Evolutionary conservation across 257 asterid species (phyloP).

Genomic region (Jacaranda mimosifolia): DNA sequence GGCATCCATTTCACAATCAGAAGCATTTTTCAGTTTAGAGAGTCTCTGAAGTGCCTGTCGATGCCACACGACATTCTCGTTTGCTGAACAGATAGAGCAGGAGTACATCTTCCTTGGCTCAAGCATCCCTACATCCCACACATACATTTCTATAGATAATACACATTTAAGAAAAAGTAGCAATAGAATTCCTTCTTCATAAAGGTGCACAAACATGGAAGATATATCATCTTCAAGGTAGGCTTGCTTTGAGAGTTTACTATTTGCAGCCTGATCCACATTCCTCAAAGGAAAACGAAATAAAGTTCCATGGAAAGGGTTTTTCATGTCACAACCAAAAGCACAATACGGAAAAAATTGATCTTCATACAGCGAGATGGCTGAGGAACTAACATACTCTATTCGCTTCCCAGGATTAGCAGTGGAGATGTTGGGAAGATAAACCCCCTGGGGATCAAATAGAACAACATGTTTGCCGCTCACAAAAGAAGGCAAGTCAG

Average conservation of each 20-base stretch:
- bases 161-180: constrained; percentile 88
- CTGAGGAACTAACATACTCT: constrained; percentile 87
- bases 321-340: constrained; percentile 94
- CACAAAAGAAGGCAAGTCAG: constrained; percentile 95
- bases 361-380: constrained; percentile 79
- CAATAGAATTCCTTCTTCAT: constrained; percentile 84
- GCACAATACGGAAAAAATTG: constrained; percentile 94
- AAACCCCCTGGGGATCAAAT: constrained; percentile 95
- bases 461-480: constrained; percentile 94
- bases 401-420: constrained; percentile 98
- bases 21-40: constrained; percentile 53
- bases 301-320: constrained; percentile 88
- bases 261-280: constrained; percentile 81
- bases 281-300: constrained; percentile 98
- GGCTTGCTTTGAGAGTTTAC: constrained; percentile 94
- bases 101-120: constrained; percentile 80
- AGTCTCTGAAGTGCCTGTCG: constrained; percentile 78
- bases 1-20: constrained; percentile 64
- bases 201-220: constrained; percentile 82
- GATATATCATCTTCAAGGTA: constrained; percentile 86
- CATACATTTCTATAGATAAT: constrained; percentile 78
- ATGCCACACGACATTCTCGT: constrained; percentile 69
- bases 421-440: constrained; percentile 84
- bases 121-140: constrained; percentile 81
- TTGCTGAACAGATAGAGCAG: constrained; percentile 66